phyloP scores from a whole-genome alignment of 202 grass and related monocot species.

The Schoenoplectus tabernaemontani region DNA sequence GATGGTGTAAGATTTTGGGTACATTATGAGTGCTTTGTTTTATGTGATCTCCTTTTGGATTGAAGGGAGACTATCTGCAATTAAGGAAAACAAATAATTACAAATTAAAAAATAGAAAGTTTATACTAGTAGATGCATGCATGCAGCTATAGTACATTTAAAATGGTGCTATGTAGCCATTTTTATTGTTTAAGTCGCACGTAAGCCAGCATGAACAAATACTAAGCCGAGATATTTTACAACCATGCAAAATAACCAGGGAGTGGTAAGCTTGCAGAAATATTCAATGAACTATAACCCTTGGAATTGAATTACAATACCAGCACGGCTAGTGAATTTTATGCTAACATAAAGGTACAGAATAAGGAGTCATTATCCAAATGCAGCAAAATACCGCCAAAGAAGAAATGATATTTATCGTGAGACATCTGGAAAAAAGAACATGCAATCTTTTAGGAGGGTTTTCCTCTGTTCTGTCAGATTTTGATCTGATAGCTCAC shows the following conservation, averaged over 20 bases:
- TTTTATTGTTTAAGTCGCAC: neutral
- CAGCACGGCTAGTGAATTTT: neutral
- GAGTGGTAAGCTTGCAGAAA: neutral
- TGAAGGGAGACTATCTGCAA: slow-evolving; percentile 44
- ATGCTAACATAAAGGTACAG: neutral
- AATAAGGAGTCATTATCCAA: neutral
- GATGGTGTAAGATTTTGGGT: slow-evolving; percentile 13
- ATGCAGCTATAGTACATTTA: neutral
- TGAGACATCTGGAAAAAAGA: neutral
- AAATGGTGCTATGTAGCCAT: neutral
- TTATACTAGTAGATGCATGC: neutral
- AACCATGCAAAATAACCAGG: neutral
- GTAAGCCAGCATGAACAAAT: neutral
- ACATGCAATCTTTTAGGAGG: neutral
- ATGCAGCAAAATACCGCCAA: neutral
- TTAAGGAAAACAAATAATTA: neutral
- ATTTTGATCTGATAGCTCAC: neutral
- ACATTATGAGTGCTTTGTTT: slow-evolving; percentile 19
- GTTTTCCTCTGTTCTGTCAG: neutral
- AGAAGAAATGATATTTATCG: neutral
- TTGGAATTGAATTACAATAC: neutral
- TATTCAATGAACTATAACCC: neutral
- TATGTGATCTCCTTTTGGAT: slow-evolving; percentile 26
- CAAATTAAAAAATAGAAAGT: neutral
- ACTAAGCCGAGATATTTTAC: neutral